Percentiles rank a stretch among this genome's conserved stretches.
phyloP scores from a whole-genome alignment of 306 rosid species.

The Fragaria vesca region DNA sequence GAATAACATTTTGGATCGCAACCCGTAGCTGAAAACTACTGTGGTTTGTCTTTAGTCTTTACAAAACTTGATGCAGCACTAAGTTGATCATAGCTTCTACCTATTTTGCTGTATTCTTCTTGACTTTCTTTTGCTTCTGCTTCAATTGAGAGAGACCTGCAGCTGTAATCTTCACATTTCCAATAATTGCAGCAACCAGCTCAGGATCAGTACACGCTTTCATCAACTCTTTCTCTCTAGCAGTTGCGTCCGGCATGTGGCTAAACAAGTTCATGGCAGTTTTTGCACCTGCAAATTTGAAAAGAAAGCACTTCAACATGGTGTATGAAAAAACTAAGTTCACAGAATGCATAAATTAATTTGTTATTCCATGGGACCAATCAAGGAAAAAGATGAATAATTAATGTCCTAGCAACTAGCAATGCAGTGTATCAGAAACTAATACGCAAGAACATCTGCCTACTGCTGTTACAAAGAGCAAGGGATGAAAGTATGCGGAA shows the following conservation, averaged over 20 bases:
- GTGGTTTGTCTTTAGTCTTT: conserved; percentile 1
- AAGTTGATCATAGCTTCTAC: conserved; percentile 14
- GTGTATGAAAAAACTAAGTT: neutral
- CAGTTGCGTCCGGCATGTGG: conserved; percentile 84
- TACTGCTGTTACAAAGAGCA: neutral
- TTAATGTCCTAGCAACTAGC: neutral
- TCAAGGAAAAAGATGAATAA: neutral
- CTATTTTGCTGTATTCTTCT: conserved; percentile 51
- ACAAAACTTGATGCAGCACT: conserved; percentile 1
- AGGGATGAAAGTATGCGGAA: neutral
- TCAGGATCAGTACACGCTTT: conserved; percentile 98
- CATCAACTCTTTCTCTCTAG: conserved; percentile 88
- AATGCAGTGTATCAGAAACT: neutral
- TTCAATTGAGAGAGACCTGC: conserved; percentile 88
- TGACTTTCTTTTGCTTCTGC: conserved; percentile 70
- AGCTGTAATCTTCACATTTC: conserved; percentile 82
- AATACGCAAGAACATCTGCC: neutral
- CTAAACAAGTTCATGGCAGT: conserved; percentile 91
- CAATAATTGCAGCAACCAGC: conserved; percentile 74
- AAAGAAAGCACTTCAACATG: neutral
- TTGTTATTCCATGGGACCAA: neutral
- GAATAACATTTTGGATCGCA: neutral
- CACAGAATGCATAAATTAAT: neutral
- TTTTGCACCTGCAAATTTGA: conserved; percentile 60
- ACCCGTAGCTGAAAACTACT: neutral